Evolutionary conservation across 345 rosid species (phyloP).

Genomic region (Eucalyptus paniculata): DNA sequence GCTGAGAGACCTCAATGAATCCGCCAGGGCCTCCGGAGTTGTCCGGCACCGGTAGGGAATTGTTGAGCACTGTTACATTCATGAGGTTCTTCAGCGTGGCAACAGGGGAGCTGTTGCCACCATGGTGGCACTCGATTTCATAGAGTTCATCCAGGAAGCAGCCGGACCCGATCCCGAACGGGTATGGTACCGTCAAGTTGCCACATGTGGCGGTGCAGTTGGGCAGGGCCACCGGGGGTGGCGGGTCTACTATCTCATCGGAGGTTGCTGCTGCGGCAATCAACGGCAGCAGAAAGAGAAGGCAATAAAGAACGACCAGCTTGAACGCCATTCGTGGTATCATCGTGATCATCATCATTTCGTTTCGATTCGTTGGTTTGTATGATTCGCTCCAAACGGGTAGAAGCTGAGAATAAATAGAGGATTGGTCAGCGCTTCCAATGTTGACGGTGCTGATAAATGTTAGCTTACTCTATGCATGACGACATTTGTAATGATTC

Average conservation of each 20-base stretch:
- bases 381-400: not conserved
- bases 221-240: not conserved
- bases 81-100: not conserved
- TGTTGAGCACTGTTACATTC: not conserved
- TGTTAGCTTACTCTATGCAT: not conserved
- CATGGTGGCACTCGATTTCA: not conserved
- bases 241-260: not conserved
- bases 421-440: not conserved
- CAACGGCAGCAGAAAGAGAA: not conserved
- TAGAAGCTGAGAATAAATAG: not conserved
- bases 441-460: not conserved
- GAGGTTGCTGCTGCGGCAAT: not conserved
- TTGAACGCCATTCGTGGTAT: not conserved
- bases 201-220: not conserved
- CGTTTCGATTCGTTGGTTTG: not conserved
- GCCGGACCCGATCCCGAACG: not conserved
- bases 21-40: fast-evolving
- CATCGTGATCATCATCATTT: not conserved
- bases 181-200: not conserved
- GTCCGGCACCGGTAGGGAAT: not conserved
- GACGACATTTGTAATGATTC: not conserved
- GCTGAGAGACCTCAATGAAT: not conserved
- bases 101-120: not conserved
- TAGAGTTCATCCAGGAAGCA: not conserved
- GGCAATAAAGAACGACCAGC: not conserved